A percentile compares a stretch with the other conserved stretches of the same genome.
phyloP scores from a whole-genome alignment of 805 yeast genomes.

The Candida ulmi region DNA sequence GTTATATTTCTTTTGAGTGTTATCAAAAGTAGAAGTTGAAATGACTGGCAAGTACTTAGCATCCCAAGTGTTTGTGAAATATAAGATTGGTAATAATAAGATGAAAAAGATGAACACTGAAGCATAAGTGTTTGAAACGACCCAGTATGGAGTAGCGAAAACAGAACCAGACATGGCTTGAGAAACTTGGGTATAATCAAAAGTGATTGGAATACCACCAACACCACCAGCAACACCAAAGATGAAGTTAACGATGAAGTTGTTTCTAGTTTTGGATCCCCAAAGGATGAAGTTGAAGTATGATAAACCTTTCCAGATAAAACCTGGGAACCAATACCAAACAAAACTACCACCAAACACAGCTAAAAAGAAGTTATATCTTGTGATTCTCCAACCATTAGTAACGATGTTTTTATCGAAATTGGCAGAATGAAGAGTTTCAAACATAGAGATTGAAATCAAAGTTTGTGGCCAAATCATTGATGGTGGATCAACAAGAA shows the following conservation, averaged over 20 bases:
- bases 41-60: slow-evolving; percentile 57
- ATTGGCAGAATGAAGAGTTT: slow-evolving; percentile 38
- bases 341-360: slow-evolving; percentile 38
- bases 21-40: slow-evolving; percentile 43
- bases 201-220: slow-evolving; percentile 50
- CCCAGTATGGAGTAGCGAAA: slow-evolving; percentile 47
- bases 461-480: slow-evolving; percentile 62
- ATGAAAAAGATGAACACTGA: slow-evolving; percentile 46
- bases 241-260: slow-evolving; percentile 52
- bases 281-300: slow-evolving; percentile 45
- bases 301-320: slow-evolving; percentile 52
- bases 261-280: slow-evolving; percentile 33
- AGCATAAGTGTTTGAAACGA: slow-evolving; percentile 33
- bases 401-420: slow-evolving; percentile 37
- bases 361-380: slow-evolving; percentile 42
- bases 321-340: slow-evolving; percentile 68
- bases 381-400: slow-evolving; percentile 55
- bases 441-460: slow-evolving; percentile 52
- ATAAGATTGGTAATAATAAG: slow-evolving; percentile 43
- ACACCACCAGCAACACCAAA: slow-evolving; percentile 56
- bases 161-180: slow-evolving; percentile 47
- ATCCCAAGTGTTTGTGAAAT: slow-evolving; percentile 51
- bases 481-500: slow-evolving; percentile 54
- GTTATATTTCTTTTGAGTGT: slow-evolving; percentile 38
- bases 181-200: slow-evolving; percentile 51